A percentile compares a stretch with the other conserved stretches of the same genome.
Conservation (phyloP, 2,329 filamentous ascomycete species). For the Chalara sp. region DNA sequence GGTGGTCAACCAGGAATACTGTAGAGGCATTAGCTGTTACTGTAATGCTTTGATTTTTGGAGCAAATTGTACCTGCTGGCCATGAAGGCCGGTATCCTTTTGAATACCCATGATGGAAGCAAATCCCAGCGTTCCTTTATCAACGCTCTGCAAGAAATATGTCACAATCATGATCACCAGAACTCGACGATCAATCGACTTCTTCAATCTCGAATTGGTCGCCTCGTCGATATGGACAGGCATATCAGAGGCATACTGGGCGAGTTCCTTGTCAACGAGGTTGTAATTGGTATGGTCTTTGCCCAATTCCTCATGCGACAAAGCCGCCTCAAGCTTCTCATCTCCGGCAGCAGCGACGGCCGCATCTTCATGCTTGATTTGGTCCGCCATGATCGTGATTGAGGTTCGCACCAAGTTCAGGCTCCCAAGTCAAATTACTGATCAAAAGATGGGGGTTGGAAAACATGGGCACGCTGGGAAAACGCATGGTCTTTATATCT, state of each 20-base stretch:
- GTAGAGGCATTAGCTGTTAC: conserved; percentile 1
- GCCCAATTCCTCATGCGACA: too few species aligned
- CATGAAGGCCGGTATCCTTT: conserved; percentile 18
- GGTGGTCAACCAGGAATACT: conserved; percentile 22
- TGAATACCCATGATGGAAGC: conserved; percentile 22
- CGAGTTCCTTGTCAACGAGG: conserved; percentile 63
- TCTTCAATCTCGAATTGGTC: conserved; percentile 54
- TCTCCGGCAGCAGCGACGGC: too few species aligned
- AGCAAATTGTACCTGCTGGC: conserved; percentile 62
- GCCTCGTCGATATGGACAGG: conserved; percentile 50
- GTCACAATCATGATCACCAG: conserved; percentile 62
- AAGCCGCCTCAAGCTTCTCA: too few species aligned
- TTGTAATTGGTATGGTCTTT: conserved; percentile 36
- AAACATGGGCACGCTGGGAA: too few species aligned
- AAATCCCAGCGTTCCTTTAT: conserved; percentile 24
- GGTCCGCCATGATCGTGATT: too few species aligned
- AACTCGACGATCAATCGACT: conserved; percentile 60
- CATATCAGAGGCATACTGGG: conserved; percentile 58
- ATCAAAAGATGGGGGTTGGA: too few species aligned
- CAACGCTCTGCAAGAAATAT: conserved; percentile 38
- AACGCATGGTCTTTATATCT: too few species aligned
- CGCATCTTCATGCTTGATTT: too few species aligned
- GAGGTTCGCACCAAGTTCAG: too few species aligned
- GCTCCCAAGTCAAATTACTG: too few species aligned
- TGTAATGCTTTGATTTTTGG: conserved; percentile 37